These are phyloP conservation scores for Dovyalis caffra DNA, from an alignment of 345 rosid genomes.

Conservation along the genomic window DNA sequence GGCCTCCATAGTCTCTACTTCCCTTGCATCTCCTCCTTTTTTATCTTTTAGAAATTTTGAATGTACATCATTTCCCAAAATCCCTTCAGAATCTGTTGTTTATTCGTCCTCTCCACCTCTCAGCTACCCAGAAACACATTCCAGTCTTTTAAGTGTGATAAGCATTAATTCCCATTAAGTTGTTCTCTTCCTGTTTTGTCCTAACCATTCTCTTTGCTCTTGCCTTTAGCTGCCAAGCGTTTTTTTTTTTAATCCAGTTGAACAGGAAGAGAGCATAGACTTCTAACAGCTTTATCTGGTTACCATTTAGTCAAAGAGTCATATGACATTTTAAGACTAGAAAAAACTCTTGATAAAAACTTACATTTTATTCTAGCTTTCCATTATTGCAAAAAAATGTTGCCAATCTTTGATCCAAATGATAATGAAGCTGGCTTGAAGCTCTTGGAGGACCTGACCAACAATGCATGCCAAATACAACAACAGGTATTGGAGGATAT, in stretches of 20 bases:
- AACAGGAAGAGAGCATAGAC: conserved; percentile 16
- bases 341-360: conserved; percentile 17
- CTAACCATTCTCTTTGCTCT: conserved; percentile 8
- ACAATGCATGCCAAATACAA: conserved; percentile 59
- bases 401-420: conserved; percentile 68
- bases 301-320: background rate
- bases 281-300: background rate
- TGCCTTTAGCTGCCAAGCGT: conserved; percentile 11
- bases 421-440: conserved; percentile 69
- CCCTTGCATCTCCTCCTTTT: conserved; percentile 19
- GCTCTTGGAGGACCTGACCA: conserved; percentile 71
- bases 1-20: conserved; percentile 50
- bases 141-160: conserved; percentile 24
- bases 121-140: conserved; percentile 35
- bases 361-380: conserved; percentile 4
- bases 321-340: conserved; percentile 16
- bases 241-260: background rate
- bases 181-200: conserved; percentile 12
- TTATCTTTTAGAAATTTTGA: background rate
- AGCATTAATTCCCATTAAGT: background rate
- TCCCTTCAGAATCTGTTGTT: conserved; percentile 47
- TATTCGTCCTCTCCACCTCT: conserved; percentile 37
- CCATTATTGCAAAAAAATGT: conserved; percentile 37
- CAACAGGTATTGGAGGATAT: conserved; percentile 56
- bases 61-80: conserved; percentile 35